Conservation (phyloP, 306 rosid genomes). For the Mucuna pruriens region DNA sequence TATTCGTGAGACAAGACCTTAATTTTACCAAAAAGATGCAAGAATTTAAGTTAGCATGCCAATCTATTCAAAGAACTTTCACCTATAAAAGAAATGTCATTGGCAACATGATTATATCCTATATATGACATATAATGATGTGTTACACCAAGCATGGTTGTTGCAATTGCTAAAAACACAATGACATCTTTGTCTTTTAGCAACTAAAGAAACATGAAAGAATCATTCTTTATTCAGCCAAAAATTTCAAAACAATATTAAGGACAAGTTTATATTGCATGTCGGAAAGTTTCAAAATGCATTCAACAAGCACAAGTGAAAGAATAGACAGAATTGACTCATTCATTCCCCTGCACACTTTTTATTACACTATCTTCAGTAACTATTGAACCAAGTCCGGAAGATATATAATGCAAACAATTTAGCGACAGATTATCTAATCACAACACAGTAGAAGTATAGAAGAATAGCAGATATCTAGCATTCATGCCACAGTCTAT, state of each 20-base stretch:
- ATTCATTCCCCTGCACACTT: constrained; percentile 16
- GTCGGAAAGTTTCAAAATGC: constrained; percentile 6
- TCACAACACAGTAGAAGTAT: not conserved
- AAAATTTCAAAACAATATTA: not conserved
- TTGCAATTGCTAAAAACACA: constrained; percentile 22
- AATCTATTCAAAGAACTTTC: constrained; percentile 25
- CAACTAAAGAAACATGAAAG: not conserved
- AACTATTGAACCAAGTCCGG: not conserved
- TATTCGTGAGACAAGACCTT: not conserved
- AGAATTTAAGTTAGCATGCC: constrained; percentile 4
- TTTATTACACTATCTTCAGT: not conserved
- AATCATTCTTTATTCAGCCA: not conserved
- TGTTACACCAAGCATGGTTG: not conserved
- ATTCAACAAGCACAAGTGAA: not conserved
- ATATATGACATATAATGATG: not conserved
- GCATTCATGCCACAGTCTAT: not conserved
- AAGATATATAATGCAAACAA: not conserved
- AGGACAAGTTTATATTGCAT: not conserved
- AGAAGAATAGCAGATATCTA: not conserved
- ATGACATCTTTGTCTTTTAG: constrained; percentile 5
- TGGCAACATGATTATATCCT: not conserved
- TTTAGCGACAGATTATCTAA: not conserved
- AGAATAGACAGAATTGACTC: not conserved
- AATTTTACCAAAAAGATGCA: constrained; percentile 11
- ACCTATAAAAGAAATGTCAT: not conserved